These are phyloP conservation scores for Cylindricascospora bacillispora DNA, from an alignment of 1,139 yeast genomes.

Conservation along the genomic window DNA sequence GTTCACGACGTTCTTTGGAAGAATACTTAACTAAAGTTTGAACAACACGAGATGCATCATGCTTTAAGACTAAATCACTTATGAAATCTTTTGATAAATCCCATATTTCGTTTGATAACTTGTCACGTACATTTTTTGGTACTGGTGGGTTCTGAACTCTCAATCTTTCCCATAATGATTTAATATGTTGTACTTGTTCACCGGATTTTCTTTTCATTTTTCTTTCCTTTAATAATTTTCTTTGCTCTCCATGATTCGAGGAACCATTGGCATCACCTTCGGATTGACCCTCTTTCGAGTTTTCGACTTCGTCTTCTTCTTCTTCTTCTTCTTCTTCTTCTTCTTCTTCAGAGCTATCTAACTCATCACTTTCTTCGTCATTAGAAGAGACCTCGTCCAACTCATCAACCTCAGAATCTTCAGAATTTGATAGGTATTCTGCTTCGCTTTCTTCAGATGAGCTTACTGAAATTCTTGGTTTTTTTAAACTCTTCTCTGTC, in stretches of 20 bases:
- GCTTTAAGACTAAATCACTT: conserved; percentile 80
- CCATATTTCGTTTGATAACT: conserved; percentile 79
- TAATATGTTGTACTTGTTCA: conserved; percentile 70
- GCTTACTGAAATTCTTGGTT: conserved; percentile 21
- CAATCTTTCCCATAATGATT: conserved; percentile 80
- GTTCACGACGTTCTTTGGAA: conserved; percentile 64
- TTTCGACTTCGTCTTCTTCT: conserved; percentile 22
- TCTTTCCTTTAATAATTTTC: conserved; percentile 65
- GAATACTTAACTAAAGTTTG: conserved; percentile 87
- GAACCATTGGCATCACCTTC: conserved; percentile 14
- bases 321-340: conserved; percentile 19
- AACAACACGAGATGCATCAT: conserved; percentile 92
- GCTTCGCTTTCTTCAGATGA: conserved; percentile 20
- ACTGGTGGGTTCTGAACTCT: conserved; percentile 79
- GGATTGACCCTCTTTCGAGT: conserved; percentile 17
- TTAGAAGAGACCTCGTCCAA: conserved; percentile 17
- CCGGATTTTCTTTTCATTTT: conserved; percentile 82
- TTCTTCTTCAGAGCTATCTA: conserved; percentile 20
- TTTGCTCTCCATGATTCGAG: conserved; percentile 67
- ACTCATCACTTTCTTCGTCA: conserved; percentile 25
- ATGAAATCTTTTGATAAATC: conserved; percentile 62
- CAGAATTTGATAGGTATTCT: conserved; percentile 3
- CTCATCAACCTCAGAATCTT: conserved; percentile 14
- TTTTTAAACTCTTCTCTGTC: conserved; percentile 13
- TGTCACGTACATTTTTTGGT: conserved; percentile 65